Evolutionary conservation across 768 basidiomycete genomes (phyloP), one percentile per base, ranked within the genome.

Genomic region (Naganishia vishniacii): DNA sequence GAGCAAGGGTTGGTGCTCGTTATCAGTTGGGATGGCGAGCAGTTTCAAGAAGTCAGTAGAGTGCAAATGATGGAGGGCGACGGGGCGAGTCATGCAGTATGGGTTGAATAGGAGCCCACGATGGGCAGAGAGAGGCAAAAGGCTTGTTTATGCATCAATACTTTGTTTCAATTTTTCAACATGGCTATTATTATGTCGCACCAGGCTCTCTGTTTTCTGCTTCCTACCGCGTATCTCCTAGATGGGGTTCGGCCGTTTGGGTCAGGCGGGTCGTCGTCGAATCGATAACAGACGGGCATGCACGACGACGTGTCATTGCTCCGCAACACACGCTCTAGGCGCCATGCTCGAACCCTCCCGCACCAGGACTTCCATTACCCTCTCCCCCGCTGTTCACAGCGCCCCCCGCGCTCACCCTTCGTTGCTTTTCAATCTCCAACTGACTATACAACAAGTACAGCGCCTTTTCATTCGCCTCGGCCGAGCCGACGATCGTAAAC

Each of bases 381-480:
- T n/a, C n/a, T n/a, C n/a, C 53, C 13, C 34, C 53, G 7, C 32
- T 32, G 29, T 20, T 32, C 4, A 37, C 51, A 12, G n/a, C 37
- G 25, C 53, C n/a, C n/a, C n/a, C 53, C 34, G 37, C 53, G 53
- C 53, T 56, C 53, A 56, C 53, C 53, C 53, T 40, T 15, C 53
- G 53, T 20, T 56, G 53, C 53, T 56, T 56, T 65, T 93, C 91
- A 75, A 86, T 91, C 80, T 95, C 93, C 67, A 94, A 81, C 76
- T 95, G 94, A 73, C 94, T 92, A 80, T 98, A 99, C 67, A 99
- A 83, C 65, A 99, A 81, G 82, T 94, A 98, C 64, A 99, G 80
- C 1, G 95, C 95, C 80, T 97, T 94, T 80, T 99, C 94, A 78
- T 95, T 97, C 70, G 90, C 88, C 78, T 92, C 90, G 49, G 91